Conservation (phyloP, 345 rosid species). For the Acer negundo region DNA sequence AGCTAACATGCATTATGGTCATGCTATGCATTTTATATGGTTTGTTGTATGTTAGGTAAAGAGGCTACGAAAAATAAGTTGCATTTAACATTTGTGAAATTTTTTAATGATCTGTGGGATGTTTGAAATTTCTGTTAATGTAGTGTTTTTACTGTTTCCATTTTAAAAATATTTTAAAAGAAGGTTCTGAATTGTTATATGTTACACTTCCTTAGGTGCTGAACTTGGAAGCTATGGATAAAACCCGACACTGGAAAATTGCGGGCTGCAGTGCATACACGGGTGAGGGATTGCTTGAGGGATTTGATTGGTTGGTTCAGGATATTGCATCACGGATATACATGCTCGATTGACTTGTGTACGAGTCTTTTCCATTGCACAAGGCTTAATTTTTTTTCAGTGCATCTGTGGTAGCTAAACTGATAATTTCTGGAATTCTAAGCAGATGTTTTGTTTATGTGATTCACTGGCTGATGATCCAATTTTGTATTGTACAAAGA, state of each 20-base stretch:
- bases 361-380: not conserved
- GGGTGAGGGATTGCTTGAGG: constrained; percentile 83
- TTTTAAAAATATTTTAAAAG: not conserved
- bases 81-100: not conserved
- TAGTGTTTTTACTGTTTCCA: not conserved
- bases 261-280: constrained; percentile 91
- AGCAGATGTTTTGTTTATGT: not conserved
- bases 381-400: not conserved
- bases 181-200: constrained; percentile 2
- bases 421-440: not conserved
- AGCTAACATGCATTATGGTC: constrained; percentile 5
- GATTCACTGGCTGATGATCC: not conserved
- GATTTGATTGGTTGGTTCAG: constrained; percentile 95
- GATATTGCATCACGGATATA: constrained; percentile 90
- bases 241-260: constrained; percentile 84
- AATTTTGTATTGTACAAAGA: not conserved
- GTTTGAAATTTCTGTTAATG: not conserved
- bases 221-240: constrained; percentile 81
- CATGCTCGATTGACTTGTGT: constrained; percentile 61
- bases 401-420: not conserved
- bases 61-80: not conserved
- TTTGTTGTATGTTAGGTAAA: not conserved
- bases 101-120: not conserved
- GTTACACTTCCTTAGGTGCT: constrained; percentile 48
- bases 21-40: not conserved